Percentiles rank a stretch among this genome's conserved stretches.
Evolutionary conservation across 2,329 filamentous ascomycete species (phyloP).

Genomic region (Eurotiales sp.): DNA sequence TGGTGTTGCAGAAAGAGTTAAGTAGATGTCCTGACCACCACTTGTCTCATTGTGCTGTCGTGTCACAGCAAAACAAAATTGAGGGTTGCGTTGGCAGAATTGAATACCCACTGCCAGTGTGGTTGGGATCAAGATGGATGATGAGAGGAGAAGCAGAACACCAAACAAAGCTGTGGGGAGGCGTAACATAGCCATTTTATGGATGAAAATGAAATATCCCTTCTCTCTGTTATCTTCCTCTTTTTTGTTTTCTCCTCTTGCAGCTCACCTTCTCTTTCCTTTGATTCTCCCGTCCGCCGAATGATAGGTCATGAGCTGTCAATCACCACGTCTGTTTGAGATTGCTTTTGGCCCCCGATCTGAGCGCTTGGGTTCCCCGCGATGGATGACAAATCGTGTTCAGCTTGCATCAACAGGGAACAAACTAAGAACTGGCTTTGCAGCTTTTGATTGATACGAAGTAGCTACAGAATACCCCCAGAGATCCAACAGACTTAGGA

Average conservation of each 20-base stretch:
- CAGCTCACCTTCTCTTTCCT: too few relatives aligned
- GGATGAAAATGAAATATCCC: too few relatives aligned
- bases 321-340: not conserved
- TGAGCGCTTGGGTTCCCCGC: not conserved
- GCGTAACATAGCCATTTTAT: slow-evolving; percentile 1
- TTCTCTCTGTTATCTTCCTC: not conserved
- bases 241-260: not conserved
- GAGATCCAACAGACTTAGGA: too few relatives aligned
- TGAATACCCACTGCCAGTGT: slow-evolving; percentile 12
- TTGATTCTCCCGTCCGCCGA: too few relatives aligned
- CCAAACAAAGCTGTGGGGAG: not conserved
- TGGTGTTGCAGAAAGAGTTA: slow-evolving; percentile 14
- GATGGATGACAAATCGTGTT: not conserved
- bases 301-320: too few relatives aligned
- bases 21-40: slow-evolving; percentile 12
- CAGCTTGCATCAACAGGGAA: not conserved
- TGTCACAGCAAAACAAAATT: slow-evolving; percentile 15
- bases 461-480: too few relatives aligned
- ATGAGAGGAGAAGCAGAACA: slow-evolving; percentile 6
- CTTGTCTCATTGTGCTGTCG: slow-evolving; percentile 11
- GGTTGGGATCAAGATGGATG: slow-evolving; percentile 16
- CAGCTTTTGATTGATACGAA: too few relatives aligned
- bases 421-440: too few relatives aligned
- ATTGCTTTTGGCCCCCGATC: not conserved
- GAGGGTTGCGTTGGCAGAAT: slow-evolving; percentile 11